A percentile compares a stretch with the other conserved stretches of the same genome.
These are phyloP conservation scores for Oxyria digyna DNA, from an alignment of 148 eudicot genomes.

Conservation along the genomic window DNA sequence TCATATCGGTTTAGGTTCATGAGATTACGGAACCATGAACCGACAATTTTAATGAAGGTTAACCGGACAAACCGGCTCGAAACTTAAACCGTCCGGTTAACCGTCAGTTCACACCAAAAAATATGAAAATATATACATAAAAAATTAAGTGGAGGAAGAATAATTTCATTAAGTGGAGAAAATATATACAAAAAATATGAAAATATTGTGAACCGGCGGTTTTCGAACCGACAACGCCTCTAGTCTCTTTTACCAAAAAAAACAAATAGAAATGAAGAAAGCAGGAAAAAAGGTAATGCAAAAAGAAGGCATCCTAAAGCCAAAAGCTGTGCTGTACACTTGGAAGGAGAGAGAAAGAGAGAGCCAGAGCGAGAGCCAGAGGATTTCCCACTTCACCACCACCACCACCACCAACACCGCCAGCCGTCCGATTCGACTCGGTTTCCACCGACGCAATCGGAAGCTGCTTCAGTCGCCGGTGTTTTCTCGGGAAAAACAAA, in stretches of 20 bases:
- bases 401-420: conserved; percentile 1
- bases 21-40: no score
- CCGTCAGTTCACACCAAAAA: no score
- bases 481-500: not conserved
- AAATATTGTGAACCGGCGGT: not conserved
- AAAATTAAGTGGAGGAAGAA: no score
- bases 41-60: no score
- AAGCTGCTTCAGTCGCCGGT: not conserved
- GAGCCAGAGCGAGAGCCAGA: no score
- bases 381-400: not conserved
- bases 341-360: not conserved
- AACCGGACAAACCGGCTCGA: no score
- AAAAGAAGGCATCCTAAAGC: not conserved
- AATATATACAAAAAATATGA: not conserved
- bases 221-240: no score
- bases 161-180: no score
- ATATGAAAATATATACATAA: no score
- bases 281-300: not conserved
- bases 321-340: not conserved
- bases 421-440: not conserved
- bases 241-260: no score
- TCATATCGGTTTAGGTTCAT: no score
- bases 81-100: no score
- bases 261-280: not conserved
- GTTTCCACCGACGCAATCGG: not conserved